A percentile compares a stretch with the other conserved stretches of the same genome.
Conservation (phyloP, 805 yeast species). For the Hanseniaspora lindneri region DNA sequence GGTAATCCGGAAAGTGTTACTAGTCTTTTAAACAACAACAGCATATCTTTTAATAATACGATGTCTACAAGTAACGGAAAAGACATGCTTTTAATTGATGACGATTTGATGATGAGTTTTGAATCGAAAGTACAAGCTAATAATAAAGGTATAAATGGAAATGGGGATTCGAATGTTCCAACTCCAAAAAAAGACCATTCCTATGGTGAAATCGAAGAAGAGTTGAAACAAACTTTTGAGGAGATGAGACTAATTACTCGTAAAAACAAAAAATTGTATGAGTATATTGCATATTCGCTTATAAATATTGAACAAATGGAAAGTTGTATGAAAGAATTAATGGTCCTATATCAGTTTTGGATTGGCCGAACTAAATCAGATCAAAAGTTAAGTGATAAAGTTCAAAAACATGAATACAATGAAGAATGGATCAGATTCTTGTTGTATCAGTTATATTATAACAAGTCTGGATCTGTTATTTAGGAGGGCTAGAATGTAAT, state of each 20-base stretch:
- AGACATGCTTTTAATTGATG: slow-evolving; percentile 4
- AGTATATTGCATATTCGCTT: slow-evolving; percentile 62
- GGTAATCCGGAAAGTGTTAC: slow-evolving; percentile 2
- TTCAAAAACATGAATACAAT: slow-evolving; percentile 47
- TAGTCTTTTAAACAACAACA: background rate
- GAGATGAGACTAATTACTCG: slow-evolving; percentile 3
- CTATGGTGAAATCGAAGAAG: background rate
- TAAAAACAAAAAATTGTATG: slow-evolving; percentile 38
- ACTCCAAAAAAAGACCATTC: background rate
- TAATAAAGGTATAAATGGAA: background rate
- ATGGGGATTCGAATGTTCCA: background rate
- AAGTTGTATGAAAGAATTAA: slow-evolving; percentile 73
- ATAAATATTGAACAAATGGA: slow-evolving; percentile 66
- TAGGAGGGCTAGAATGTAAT: too few relatives aligned
- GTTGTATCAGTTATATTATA: slow-evolving; percentile 25
- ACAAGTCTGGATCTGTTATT: background rate
- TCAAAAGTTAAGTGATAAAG: background rate
- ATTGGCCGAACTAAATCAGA: background rate
- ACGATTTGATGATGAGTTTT: background rate
- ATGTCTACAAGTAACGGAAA: background rate
- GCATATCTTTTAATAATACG: background rate
- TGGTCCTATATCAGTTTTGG: slow-evolving; percentile 77
- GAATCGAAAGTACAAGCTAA: background rate
- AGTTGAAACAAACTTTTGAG: background rate
- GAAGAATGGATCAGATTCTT: slow-evolving; percentile 43